phyloP scores from a whole-genome alignment of 768 basidiomycete genomes.

The Mycena vulgaris region DNA sequence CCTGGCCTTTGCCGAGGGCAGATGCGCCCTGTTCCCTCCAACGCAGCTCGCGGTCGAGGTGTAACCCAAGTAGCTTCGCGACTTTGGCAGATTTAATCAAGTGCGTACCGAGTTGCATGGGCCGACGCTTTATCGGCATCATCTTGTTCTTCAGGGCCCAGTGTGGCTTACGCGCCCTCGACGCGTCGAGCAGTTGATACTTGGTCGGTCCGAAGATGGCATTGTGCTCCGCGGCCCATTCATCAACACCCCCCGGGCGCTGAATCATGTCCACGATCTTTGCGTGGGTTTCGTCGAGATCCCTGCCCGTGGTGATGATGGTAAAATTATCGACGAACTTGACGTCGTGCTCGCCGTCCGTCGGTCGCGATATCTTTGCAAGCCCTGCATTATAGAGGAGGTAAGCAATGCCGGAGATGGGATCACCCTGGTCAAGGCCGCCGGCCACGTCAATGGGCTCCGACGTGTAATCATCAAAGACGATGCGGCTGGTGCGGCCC shows the following conservation, averaged over 20 bases:
- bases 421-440: constrained; percentile 44
- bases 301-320: constrained; percentile 17
- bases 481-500: neutral
- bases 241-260: constrained; percentile 37
- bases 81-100: constrained; percentile 37
- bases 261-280: constrained; percentile 37
- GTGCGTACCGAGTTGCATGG: constrained; percentile 23
- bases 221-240: constrained; percentile 49
- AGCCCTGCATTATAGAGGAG: constrained; percentile 42
- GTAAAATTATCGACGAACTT: constrained; percentile 41
- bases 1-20: constrained; percentile 35
- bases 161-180: neutral
- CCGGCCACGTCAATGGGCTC: neutral
- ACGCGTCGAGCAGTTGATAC: constrained; percentile 37
- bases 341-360: constrained; percentile 6
- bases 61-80: constrained; percentile 50
- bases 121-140: neutral
- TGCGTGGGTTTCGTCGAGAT: constrained; percentile 33
- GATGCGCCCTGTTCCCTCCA: constrained; percentile 43
- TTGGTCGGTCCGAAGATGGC: constrained; percentile 40
- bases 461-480: neutral
- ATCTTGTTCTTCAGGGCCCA: neutral
- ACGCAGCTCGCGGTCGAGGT: constrained; percentile 46
- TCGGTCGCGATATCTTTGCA: constrained; percentile 7
- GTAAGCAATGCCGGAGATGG: constrained; percentile 40